These are phyloP conservation scores for Monosporascus sp. DNA, from an alignment of 2,329 filamentous ascomycete genomes.

Conservation along the genomic window DNA sequence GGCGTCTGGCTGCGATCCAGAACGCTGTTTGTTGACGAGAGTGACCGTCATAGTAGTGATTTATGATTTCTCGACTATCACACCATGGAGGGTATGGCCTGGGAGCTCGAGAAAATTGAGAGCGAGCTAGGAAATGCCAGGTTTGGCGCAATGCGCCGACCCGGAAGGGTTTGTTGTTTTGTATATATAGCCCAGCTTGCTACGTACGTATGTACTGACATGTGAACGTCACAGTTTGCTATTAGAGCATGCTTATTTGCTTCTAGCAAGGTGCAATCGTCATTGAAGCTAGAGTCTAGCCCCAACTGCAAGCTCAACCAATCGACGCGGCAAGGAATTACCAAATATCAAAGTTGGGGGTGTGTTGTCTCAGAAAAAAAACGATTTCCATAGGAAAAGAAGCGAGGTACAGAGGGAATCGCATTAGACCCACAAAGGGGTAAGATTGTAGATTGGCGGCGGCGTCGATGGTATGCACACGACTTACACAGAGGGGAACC, in stretches of 20 bases:
- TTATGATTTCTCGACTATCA: conserved; percentile 4
- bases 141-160: too few species aligned
- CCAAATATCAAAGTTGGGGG: neutral
- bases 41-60: conserved; percentile 13
- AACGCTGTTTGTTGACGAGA: conserved; percentile 7
- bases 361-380: neutral
- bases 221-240: too few species aligned
- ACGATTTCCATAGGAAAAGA: neutral
- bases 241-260: too few species aligned
- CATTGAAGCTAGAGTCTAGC: too few species aligned
- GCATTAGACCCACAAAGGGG: neutral
- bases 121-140: too few species aligned
- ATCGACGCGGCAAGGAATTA: neutral
- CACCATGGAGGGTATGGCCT: neutral
- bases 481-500: neutral
- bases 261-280: too few species aligned
- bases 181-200: too few species aligned
- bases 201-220: too few species aligned
- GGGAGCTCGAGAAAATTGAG: neutral
- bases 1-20: conserved; percentile 14
- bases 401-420: neutral
- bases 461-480: neutral
- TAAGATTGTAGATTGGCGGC: neutral
- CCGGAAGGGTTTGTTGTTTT: too few species aligned
- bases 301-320: neutral